Percentiles rank a stretch among this genome's conserved stretches.
Evolutionary conservation across 495 filamentous ascomycete species (phyloP).

Genomic region (Lichenothelia convexa): DNA sequence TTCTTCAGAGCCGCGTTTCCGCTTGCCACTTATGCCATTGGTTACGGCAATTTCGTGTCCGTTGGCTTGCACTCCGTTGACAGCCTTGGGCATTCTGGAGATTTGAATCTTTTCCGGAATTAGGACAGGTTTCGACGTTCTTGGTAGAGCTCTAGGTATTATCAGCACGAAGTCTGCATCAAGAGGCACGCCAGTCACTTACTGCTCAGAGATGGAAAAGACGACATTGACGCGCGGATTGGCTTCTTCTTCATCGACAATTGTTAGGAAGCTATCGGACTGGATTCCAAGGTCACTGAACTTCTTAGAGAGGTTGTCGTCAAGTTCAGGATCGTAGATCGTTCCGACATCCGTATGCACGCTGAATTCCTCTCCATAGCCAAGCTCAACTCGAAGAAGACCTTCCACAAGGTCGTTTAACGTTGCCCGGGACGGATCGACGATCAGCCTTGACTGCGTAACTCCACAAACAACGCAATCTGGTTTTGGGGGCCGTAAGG

Average conservation of each 20-base stretch:
- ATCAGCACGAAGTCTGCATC: no score
- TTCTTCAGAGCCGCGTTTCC: not conserved
- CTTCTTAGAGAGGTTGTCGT: constrained; percentile 66
- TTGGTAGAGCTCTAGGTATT: no score
- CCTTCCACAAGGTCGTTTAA: constrained; percentile 65
- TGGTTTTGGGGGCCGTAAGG: constrained; percentile 56
- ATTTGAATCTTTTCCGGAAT: no score
- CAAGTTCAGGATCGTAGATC: constrained; percentile 75
- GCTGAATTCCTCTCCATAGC: constrained; percentile 69
- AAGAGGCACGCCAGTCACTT: no score
- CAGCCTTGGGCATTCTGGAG: not conserved
- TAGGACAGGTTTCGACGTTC: not conserved
- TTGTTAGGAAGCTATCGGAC: constrained; percentile 58
- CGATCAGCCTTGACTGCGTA: constrained; percentile 41
- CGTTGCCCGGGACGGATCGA: constrained; percentile 59
- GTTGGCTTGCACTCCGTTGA: not conserved
- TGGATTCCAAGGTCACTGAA: constrained; percentile 60
- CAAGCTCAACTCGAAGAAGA: constrained; percentile 46
- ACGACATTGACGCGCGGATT: constrained; percentile 67
- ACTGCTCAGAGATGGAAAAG: constrained; percentile 35
- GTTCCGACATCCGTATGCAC: constrained; percentile 52
- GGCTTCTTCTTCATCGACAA: constrained; percentile 73
- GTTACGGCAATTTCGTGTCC: not conserved
- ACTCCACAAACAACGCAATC: constrained; percentile 69
- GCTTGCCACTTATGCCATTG: not conserved